Base-by-base conservation (phyloP, 371 early-diverging fungal species). In the Capillidium rhysosporum region DNA sequence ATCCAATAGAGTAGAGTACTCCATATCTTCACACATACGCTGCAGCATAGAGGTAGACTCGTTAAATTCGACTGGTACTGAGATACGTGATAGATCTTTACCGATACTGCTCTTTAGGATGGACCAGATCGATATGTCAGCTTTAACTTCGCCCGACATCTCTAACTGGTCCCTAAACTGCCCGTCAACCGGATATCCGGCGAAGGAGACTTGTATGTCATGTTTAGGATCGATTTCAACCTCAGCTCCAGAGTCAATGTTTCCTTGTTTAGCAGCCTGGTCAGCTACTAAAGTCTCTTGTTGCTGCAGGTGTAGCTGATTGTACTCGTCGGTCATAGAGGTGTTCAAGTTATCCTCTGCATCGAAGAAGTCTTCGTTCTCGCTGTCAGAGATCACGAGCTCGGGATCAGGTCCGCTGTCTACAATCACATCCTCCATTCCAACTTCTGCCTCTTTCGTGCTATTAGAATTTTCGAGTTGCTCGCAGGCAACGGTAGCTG, bases 21-120 rank as follows among this genome's bases (percentile, higher is more conserved):
- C 89, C 57, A 87, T 73, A 61, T 83, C 82, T 58, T 89, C 89
- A 12, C 79, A 72, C 71, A 86, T 76, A 44, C 86, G 68, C 63
- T 88, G 87, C 60, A 89, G 59, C 73, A 87, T 80, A 14, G 79
- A 77, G 0, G 84, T 70, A 0, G 89, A 89, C 62, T 89, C 89
- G 63, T 87, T 88, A 66, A 88, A 87, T 55, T 77, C 74, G 20
- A 88, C 89, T 0, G 89, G 89, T 23, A 89, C 63, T 0, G 86
- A 77, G 30, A 89, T 80, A 57, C 79, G 77, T 40, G 76, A 70
- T 59, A 89, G 63, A 57, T 89, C 89, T 63, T 89, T 87, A 45
- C 89, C 89, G 21, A 88, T 79, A 2, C 82, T 78, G 52, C 76
- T 78, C 65, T 81, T 87, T 43, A 89, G 68, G 54, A 89, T 74